Conservation (phyloP, 176 grass and related monocot genomes). For the Pharus latifolius region DNA sequence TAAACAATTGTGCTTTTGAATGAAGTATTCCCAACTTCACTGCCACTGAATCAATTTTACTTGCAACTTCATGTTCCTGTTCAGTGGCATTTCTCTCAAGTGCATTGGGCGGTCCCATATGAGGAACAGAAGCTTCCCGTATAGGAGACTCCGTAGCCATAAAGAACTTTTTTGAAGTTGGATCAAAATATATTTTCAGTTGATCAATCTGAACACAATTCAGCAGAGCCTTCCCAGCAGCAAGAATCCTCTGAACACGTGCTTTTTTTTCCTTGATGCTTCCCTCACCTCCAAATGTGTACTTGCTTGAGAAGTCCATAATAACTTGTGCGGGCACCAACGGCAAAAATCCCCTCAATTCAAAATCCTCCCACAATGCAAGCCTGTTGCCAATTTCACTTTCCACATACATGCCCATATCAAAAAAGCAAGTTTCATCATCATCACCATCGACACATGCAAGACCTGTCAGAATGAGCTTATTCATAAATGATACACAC, state of each 20-base stretch:
- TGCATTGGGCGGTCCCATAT: not conserved
- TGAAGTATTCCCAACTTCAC: not conserved
- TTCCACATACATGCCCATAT: conserved; percentile 51
- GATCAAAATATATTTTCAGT: conserved; percentile 42
- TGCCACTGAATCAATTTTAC: not conserved
- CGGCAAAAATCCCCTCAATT: conserved; percentile 49
- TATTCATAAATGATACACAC: conserved; percentile 33
- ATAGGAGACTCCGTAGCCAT: conserved; percentile 23
- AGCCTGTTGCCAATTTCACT: conserved; percentile 37
- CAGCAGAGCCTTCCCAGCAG: conserved; percentile 28
- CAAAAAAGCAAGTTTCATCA: conserved; percentile 42
- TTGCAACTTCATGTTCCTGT: not conserved
- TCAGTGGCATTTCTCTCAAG: not conserved
- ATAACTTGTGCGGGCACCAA: conserved; percentile 41
- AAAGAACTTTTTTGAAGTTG: conserved; percentile 28
- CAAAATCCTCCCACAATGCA: conserved; percentile 51
- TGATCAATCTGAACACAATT: conserved; percentile 27
- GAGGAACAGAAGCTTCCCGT: not conserved
- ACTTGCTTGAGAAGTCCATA: conserved; percentile 52
- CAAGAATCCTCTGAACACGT: conserved; percentile 43
- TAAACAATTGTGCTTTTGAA: not conserved
- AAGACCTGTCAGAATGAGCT: conserved; percentile 31
- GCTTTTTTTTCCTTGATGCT: conserved; percentile 30
- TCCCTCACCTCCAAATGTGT: conserved; percentile 12
- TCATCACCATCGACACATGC: conserved; percentile 20